Evolutionary conservation across 768 basidiomycete species (phyloP), one percentile per base, ranked within the genome.

Genomic region (Macrolepiota albuminosa): DNA sequence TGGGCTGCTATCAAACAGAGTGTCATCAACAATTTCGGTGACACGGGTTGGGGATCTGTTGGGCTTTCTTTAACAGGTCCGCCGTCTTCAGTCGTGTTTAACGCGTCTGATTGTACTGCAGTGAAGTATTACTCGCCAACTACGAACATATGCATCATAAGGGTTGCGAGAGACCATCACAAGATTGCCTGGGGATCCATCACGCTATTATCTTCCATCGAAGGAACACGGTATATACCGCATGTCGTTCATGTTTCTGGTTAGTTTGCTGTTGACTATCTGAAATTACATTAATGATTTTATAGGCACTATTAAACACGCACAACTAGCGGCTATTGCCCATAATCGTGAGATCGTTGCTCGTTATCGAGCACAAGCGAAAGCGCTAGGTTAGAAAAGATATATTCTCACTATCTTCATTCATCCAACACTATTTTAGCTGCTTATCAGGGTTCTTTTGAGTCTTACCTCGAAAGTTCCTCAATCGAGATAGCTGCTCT

Each of bases 101-200:
- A 54, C 37, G 31, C 40, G 63, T 52, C 63, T 59, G 40, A 59
- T 21, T 47, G 14, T 29, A 2, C 36, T 21, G 6, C 65, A 95
- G 94, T 95, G 58, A 93, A 94, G 71, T 95, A 95, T 66, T 91
- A 86, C 64, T 95, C 93, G 0, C 88, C 92, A 0, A 81, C 81
- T 14, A 95, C 93, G 3, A 86, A 87, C 63, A 77, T 95, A 0
- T 91, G 88, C 66, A 94, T 96, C 67, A 83, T 95, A 46, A 88
- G 93, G 46, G 89, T 94, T 33, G 88, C 88, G 34, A 78, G 94
- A 56, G 91, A 92, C 54, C 89, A 91, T 59, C 85, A 92, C 67
- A 81, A 80, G 4, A 82, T 89, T 39, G 88, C 90, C 0, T 92
- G 91, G 90, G 92, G 84, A 0, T 89, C 86, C 0, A 67, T 93